Percentiles rank a stretch among this genome's conserved stretches.
Conservation (phyloP, 306 rosid species). For the Hippophae tibetana region DNA sequence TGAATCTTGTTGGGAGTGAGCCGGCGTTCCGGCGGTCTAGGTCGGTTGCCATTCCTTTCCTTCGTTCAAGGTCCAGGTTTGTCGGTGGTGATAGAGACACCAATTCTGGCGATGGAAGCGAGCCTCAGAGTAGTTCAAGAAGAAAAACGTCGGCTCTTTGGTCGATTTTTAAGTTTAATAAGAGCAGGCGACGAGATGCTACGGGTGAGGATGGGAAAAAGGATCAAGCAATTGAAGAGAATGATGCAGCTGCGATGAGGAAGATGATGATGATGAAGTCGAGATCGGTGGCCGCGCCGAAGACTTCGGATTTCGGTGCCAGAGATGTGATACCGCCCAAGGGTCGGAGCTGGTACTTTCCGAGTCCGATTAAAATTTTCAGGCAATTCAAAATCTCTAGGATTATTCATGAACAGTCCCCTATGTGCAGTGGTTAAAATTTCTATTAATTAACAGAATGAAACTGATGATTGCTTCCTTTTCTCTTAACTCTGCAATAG, state of each 20-base stretch:
- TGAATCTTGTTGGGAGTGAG: conserved; percentile 53
- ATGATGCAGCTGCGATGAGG: conserved; percentile 19
- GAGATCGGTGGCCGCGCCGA: conserved; percentile 57
- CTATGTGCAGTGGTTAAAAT: conserved; percentile 75
- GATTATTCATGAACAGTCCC: conserved; percentile 59
- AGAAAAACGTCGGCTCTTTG: conserved; percentile 56
- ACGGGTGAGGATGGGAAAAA: conserved; percentile 18
- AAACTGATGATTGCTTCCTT: not conserved
- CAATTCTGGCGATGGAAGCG: conserved; percentile 12
- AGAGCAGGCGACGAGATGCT: conserved; percentile 20
- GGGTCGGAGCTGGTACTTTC: conserved; percentile 66
- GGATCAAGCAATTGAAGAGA: conserved; percentile 14
- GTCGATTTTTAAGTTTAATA: conserved; percentile 50
- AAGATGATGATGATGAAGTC: conserved; percentile 64
- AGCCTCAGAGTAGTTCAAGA: conserved; percentile 24
- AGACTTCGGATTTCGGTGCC: conserved; percentile 16
- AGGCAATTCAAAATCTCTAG: conserved; percentile 62
- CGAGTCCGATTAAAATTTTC: conserved; percentile 85
- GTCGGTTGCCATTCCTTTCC: conserved; percentile 75
- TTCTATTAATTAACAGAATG: not conserved
- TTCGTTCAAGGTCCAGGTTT: conserved; percentile 68
- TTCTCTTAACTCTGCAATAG: not conserved
- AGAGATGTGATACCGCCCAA: conserved; percentile 36
- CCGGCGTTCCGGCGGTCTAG: conserved; percentile 72
- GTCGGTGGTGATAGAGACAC: conserved; percentile 23